A percentile compares a stretch with the other conserved stretches of the same genome.
phyloP scores from a whole-genome alignment of 2,329 filamentous ascomycete genomes.

The Arthroderma sp. region DNA sequence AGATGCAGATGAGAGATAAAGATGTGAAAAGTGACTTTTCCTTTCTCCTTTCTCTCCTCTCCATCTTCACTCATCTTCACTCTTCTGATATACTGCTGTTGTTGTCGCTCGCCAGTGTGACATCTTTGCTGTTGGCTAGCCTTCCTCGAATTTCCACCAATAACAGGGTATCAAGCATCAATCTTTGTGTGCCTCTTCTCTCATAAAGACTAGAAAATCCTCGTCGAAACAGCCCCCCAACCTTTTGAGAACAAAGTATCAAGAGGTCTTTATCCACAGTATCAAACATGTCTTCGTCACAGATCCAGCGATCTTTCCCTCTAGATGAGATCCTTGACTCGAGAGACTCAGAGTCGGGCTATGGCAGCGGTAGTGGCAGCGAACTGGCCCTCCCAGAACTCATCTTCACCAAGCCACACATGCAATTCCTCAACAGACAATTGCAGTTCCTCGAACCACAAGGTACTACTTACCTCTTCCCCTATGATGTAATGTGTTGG shows the following conservation, averaged over 20 bases:
- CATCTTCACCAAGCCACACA: constrained; percentile 73
- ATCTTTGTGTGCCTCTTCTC: too few relatives aligned
- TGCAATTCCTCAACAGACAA: constrained; percentile 82
- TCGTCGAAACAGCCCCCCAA: too few relatives aligned
- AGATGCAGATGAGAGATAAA: too few relatives aligned
- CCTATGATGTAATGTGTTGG: background rate
- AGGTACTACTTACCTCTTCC: constrained; percentile 30
- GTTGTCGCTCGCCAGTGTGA: too few relatives aligned
- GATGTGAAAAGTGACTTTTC: background rate
- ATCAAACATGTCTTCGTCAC: too few relatives aligned
- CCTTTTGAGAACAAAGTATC: too few relatives aligned
- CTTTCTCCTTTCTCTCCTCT: constrained; percentile 4
- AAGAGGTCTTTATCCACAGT: too few relatives aligned
- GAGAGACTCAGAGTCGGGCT: constrained; percentile 61
- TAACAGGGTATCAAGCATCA: too few relatives aligned
- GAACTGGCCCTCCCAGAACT: constrained; percentile 56
- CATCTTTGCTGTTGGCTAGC: too few relatives aligned
- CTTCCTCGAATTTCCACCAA: too few relatives aligned
- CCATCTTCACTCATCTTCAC: background rate
- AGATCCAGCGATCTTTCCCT: background rate
- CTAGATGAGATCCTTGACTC: constrained; percentile 19
- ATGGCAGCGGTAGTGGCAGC: constrained; percentile 55
- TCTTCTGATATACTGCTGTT: too few relatives aligned
- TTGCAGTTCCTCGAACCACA: constrained; percentile 76
- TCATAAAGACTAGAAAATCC: too few relatives aligned